A percentile compares a stretch with the other conserved stretches of the same genome.
Conservation (phyloP, 2,329 filamentous ascomycete species). For the Didymella glomerata region DNA sequence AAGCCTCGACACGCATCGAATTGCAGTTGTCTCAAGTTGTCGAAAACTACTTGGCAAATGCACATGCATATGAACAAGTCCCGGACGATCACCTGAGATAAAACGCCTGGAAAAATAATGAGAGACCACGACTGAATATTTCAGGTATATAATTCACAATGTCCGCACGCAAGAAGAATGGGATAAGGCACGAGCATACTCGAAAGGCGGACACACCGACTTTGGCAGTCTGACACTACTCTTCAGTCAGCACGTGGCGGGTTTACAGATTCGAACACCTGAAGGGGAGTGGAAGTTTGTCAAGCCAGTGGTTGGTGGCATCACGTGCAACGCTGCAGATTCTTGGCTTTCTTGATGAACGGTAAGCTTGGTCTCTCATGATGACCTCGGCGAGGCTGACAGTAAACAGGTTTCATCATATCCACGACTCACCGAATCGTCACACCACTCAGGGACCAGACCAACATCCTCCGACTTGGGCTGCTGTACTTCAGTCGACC, state of each 20-base stretch:
- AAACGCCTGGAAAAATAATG: background rate
- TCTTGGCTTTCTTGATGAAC: slow-evolving; percentile 49
- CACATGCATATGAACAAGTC: slow-evolving; percentile 27
- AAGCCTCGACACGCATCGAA: slow-evolving; percentile 15
- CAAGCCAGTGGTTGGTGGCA: slow-evolving; percentile 48
- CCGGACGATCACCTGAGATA: slow-evolving; percentile 29
- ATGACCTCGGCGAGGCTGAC: background rate
- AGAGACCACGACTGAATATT: background rate
- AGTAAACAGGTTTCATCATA: slow-evolving; percentile 52
- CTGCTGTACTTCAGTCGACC: slow-evolving; percentile 34
- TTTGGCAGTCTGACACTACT: slow-evolving; percentile 64
- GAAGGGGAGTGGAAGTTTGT: slow-evolving; percentile 52
- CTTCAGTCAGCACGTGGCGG: slow-evolving; percentile 66
- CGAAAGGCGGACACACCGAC: slow-evolving; percentile 61
- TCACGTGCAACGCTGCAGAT: slow-evolving; percentile 53
- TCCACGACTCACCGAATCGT: slow-evolving; percentile 60
- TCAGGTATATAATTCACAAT: slow-evolving; percentile 33
- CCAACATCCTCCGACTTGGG: slow-evolving; percentile 52
- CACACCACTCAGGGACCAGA: slow-evolving; percentile 59
- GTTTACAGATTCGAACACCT: slow-evolving; percentile 59
- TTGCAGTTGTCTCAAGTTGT: background rate
- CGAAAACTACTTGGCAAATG: slow-evolving; percentile 29
- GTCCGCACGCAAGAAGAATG: slow-evolving; percentile 27
- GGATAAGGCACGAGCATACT: slow-evolving; percentile 52
- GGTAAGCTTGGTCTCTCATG: slow-evolving; percentile 23